phyloP scores from a whole-genome alignment of 2,329 filamentous ascomycete genomes.

The Xylaria digitata region DNA sequence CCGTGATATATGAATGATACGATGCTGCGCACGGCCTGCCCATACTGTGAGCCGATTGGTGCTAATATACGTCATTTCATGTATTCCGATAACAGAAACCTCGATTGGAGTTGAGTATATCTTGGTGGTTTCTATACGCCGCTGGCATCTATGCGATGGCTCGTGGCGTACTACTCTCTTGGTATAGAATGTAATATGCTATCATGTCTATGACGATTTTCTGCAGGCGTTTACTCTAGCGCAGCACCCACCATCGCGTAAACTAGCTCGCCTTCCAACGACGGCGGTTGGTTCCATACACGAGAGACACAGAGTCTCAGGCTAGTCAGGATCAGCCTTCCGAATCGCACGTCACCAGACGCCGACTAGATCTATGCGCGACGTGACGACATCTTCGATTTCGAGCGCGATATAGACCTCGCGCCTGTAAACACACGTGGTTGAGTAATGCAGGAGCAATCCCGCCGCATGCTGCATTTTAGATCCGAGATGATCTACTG shows the following conservation, averaged over 20 bases:
- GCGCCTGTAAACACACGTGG: conserved; percentile 18
- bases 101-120: conserved; percentile 7
- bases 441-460: conserved; percentile 21
- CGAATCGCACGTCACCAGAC: neutral
- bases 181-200: conserved; percentile 6
- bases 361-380: conserved; percentile 19
- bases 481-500: conserved; percentile 11
- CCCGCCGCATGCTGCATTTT: conserved; percentile 4
- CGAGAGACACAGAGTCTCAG: conserved; percentile 5
- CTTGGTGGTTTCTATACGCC: neutral
- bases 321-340: conserved; percentile 7
- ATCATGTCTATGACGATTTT: neutral
- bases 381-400: conserved; percentile 18
- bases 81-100: neutral
- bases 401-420: conserved; percentile 9
- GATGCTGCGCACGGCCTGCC: neutral
- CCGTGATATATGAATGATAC: neutral
- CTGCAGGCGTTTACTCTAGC: conserved; percentile 2
- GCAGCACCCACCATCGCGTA: conserved; percentile 12
- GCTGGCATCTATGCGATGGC: neutral
- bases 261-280: conserved; percentile 12
- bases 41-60: neutral
- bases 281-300: conserved; percentile 13
- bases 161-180: neutral
- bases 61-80: neutral